A percentile compares a stretch with the other conserved stretches of the same genome.
phyloP scores from a whole-genome alignment of 495 filamentous ascomycete genomes.

The Talaromyces trachyspermus region DNA sequence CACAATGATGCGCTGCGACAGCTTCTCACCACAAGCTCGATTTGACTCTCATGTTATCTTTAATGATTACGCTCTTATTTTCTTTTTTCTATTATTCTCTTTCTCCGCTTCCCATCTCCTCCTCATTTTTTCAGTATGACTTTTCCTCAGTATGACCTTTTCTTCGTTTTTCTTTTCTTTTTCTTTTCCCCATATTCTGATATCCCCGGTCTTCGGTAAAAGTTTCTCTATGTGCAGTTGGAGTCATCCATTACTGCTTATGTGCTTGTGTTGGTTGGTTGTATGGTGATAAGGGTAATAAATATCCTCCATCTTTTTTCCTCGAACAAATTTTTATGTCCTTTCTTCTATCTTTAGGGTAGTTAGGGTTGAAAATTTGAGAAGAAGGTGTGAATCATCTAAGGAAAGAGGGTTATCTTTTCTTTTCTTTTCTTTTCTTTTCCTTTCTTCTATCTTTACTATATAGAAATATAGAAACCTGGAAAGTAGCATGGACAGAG shows the following conservation, averaged over 20 bases:
- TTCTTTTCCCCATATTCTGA: constrained; percentile 33
- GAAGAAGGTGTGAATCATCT: too few relatives aligned
- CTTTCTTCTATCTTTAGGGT: background rate
- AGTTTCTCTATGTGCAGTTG: constrained; percentile 24
- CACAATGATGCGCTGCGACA: too few relatives aligned
- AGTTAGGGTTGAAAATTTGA: too few relatives aligned
- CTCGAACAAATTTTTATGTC: too few relatives aligned
- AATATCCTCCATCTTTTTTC: too few relatives aligned
- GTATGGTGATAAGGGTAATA: too few relatives aligned
- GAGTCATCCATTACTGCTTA: background rate
- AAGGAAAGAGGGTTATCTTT: too few relatives aligned
- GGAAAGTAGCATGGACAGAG: too few relatives aligned
- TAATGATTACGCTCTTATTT: constrained; percentile 17
- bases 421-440: too few relatives aligned
- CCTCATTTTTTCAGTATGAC: constrained; percentile 8
- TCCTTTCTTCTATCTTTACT: too few relatives aligned
- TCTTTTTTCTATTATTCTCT: constrained; percentile 19
- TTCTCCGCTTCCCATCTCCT: constrained; percentile 16
- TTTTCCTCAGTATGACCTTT: constrained; percentile 2
- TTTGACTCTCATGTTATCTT: constrained; percentile 20
- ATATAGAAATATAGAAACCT: too few relatives aligned
- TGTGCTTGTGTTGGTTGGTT: background rate
- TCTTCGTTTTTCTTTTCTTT: constrained; percentile 6
- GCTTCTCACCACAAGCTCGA: constrained; percentile 12
- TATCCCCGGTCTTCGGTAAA: constrained; percentile 46